phyloP scores from a whole-genome alignment of 116 monocot species.

The Iris pallida region DNA sequence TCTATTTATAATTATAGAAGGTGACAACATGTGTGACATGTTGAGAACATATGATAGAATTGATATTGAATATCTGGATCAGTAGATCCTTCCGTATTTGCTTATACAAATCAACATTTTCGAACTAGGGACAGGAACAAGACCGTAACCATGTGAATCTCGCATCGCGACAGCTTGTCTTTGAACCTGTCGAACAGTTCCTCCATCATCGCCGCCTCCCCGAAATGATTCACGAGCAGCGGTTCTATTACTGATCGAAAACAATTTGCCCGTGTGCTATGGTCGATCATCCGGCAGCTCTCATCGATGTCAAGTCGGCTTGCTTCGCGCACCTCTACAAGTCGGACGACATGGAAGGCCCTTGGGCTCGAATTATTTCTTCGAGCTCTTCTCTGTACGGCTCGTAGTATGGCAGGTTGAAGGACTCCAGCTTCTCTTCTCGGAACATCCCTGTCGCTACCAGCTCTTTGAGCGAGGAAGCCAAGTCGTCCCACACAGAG shows the following conservation, averaged over 20 bases:
- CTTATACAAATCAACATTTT: too few relatives aligned
- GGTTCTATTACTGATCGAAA: not conserved
- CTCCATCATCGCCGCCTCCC: not conserved
- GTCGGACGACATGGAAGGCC: not conserved
- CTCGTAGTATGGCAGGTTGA: slow-evolving; percentile 7
- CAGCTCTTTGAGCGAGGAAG: too few relatives aligned
- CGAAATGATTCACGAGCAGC: not conserved
- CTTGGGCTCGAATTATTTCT: not conserved
- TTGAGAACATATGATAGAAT: too few relatives aligned
- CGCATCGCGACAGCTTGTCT: not conserved
- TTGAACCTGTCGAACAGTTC: not conserved
- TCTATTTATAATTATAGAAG: too few relatives aligned
- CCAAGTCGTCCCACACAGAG: too few relatives aligned
- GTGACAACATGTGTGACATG: too few relatives aligned
- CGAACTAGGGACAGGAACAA: too few relatives aligned
- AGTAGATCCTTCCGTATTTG: too few relatives aligned
- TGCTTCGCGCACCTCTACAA: not conserved
- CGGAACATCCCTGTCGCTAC: too few relatives aligned
- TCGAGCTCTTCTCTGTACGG: not conserved
- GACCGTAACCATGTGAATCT: too few relatives aligned
- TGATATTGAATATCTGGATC: too few relatives aligned
- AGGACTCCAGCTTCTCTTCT: not conserved
- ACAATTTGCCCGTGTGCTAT: not conserved
- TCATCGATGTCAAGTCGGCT: not conserved
- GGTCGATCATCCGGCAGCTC: not conserved